Evolutionary conservation across 164 flowering plant species (phyloP).

Genomic region (Brasenia schreberi): DNA sequence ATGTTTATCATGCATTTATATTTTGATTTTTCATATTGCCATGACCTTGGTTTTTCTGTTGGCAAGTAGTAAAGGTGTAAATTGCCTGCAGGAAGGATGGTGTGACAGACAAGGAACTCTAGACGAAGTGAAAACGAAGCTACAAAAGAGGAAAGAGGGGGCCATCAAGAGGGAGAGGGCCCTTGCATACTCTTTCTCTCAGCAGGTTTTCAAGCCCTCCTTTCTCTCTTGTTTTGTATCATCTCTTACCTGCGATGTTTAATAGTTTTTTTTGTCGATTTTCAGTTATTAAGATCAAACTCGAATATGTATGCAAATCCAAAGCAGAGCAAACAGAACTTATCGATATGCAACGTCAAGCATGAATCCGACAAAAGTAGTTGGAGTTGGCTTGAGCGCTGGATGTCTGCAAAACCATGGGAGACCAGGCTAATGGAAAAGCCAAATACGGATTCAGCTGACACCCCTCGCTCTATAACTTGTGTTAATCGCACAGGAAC

Average conservation of each 20-base stretch:
- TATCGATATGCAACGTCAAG: conserved; percentile 12
- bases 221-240: no score
- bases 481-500: background rate
- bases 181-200: conserved; percentile 37
- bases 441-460: background rate
- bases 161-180: conserved; percentile 87
- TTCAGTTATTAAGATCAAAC: conserved; percentile 62
- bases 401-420: conserved; percentile 99
- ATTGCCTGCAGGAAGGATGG: conserved; percentile 59
- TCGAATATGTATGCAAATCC: conserved; percentile 19
- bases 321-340: conserved; percentile 5
- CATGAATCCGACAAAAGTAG: conserved; percentile 49
- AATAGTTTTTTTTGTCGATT: background rate
- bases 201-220: conserved; percentile 35
- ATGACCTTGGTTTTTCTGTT: no score
- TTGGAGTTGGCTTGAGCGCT: conserved; percentile 97
- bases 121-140: conserved; percentile 49
- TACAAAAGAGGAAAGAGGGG: conserved; percentile 69
- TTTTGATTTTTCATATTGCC: no score
- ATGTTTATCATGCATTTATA: no score
- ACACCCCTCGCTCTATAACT: background rate
- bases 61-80: no score
- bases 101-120: conserved; percentile 68
- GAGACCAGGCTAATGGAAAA: conserved; percentile 46
- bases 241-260: background rate